phyloP scores from a whole-genome alignment of 108 stramenopile genomes.

The Cyclotella distinguenda region DNA sequence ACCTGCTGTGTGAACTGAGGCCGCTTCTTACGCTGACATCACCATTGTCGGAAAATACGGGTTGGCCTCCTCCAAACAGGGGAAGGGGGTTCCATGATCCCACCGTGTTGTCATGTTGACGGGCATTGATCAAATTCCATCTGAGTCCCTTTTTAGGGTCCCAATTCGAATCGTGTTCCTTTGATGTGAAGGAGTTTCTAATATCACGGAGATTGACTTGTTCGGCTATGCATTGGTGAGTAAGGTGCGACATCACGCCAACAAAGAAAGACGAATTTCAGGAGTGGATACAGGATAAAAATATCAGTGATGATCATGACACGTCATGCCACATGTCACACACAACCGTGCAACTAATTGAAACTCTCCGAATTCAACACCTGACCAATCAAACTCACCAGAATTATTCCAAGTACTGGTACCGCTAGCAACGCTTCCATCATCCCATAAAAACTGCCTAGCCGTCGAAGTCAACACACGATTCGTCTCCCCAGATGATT shows the following conservation, averaged over 20 bases:
- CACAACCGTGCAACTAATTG: too few species aligned
- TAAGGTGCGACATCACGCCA: too few species aligned
- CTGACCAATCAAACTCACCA: not conserved
- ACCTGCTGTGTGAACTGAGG: not conserved
- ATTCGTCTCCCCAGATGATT: too few species aligned
- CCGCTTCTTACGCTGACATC: constrained; percentile 1
- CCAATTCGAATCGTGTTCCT: not conserved
- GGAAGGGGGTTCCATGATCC: constrained; percentile 26
- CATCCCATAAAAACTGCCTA: constrained; percentile 9
- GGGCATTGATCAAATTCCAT: constrained; percentile 6
- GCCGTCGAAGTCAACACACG: constrained; percentile 2
- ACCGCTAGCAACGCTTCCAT: constrained; percentile 13
- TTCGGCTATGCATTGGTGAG: not conserved
- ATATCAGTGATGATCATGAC: too few species aligned
- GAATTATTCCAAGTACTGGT: not conserved
- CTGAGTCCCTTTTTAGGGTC: not conserved
- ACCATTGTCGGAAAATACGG: not conserved
- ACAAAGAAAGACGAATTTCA: too few species aligned
- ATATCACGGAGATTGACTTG: constrained; percentile 19
- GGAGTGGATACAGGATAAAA: too few species aligned
- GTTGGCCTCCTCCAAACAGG: constrained; percentile 21
- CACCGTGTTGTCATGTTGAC: not conserved
- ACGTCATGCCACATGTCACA: too few species aligned
- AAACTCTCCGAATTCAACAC: too few species aligned
- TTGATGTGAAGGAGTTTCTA: constrained; percentile 9